Percentiles rank a stretch among this genome's conserved stretches.
phyloP scores from a whole-genome alignment of 2,329 filamentous ascomycete species.

The Coleophoma crateriformis region DNA sequence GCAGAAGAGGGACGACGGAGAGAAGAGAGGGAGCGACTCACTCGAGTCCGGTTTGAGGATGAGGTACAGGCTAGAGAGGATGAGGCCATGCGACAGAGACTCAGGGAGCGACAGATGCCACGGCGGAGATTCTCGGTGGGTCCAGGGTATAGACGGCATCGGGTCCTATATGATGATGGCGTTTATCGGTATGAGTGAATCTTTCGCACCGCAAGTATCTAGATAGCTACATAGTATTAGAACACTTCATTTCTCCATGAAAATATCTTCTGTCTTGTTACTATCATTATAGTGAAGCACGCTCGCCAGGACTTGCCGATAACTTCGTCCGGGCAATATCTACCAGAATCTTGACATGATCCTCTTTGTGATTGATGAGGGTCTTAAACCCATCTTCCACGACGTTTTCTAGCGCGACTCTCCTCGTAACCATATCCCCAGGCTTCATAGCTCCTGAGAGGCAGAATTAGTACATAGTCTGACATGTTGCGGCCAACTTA shows the following conservation, averaged over 20 bases:
- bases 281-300: too few species aligned
- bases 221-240: background rate
- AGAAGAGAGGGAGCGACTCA: constrained; percentile 9
- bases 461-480: background rate
- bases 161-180: constrained; percentile 24
- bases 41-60: constrained; percentile 3
- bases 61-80: constrained; percentile 7
- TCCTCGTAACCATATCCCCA: constrained; percentile 54
- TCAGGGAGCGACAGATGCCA: constrained; percentile 18
- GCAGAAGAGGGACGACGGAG: constrained; percentile 7
- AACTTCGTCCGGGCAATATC: constrained; percentile 23
- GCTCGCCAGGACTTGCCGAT: too few species aligned
- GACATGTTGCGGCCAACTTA: constrained; percentile 9
- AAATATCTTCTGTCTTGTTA: background rate
- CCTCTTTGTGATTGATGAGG: constrained; percentile 53
- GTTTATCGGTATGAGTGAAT: constrained; percentile 23
- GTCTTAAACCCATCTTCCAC: constrained; percentile 52
- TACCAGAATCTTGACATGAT: constrained; percentile 58
- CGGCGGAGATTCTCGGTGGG: constrained; percentile 16
- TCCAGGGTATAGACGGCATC: constrained; percentile 14
- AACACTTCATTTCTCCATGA: background rate
- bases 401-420: constrained; percentile 47
- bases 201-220: background rate
- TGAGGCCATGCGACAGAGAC: constrained; percentile 15
- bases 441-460: constrained; percentile 42